A percentile compares a stretch with the other conserved stretches of the same genome.
phyloP scores from a whole-genome alignment of 768 basidiomycete genomes.

The Termitomyces sp. region DNA sequence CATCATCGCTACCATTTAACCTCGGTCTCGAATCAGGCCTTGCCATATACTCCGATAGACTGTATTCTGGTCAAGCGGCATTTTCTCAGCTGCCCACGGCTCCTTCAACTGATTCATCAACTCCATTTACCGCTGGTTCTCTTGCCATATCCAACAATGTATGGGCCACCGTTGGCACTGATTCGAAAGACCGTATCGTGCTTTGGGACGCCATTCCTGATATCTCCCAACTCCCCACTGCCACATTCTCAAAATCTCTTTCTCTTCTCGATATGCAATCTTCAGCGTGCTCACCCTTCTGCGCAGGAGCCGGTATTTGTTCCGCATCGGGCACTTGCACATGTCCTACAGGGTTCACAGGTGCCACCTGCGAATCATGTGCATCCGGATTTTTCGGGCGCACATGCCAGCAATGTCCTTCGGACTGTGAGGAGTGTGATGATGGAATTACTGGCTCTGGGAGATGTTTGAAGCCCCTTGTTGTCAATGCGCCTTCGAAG shows the following conservation, averaged over 20 bases:
- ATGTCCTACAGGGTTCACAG: slow-evolving; percentile 72
- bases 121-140: slow-evolving; percentile 50
- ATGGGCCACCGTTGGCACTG: slow-evolving; percentile 60
- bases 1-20: slow-evolving; percentile 59
- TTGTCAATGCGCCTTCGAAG: slow-evolving; percentile 48
- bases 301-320: slow-evolving; percentile 70
- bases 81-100: slow-evolving; percentile 54
- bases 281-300: slow-evolving; percentile 67
- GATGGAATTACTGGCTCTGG: slow-evolving; percentile 79
- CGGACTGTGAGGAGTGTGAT: slow-evolving; percentile 66
- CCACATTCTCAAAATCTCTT: slow-evolving; percentile 38
- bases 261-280: slow-evolving; percentile 70
- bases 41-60: slow-evolving; percentile 52
- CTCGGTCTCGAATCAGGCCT: slow-evolving; percentile 65
- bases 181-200: slow-evolving; percentile 54
- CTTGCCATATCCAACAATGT: slow-evolving; percentile 64
- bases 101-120: slow-evolving; percentile 40
- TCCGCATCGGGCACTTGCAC: slow-evolving; percentile 63
- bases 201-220: slow-evolving; percentile 82
- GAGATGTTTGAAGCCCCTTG: slow-evolving; percentile 50
- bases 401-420: slow-evolving; percentile 63
- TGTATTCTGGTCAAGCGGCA: slow-evolving; percentile 61
- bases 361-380: slow-evolving; percentile 77
- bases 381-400: slow-evolving; percentile 71
- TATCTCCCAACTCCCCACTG: slow-evolving; percentile 56